Percentiles rank a stretch among this genome's conserved stretches.
phyloP scores from a whole-genome alignment of 2,329 filamentous ascomycete genomes.

The Sporothrix schenckii region DNA sequence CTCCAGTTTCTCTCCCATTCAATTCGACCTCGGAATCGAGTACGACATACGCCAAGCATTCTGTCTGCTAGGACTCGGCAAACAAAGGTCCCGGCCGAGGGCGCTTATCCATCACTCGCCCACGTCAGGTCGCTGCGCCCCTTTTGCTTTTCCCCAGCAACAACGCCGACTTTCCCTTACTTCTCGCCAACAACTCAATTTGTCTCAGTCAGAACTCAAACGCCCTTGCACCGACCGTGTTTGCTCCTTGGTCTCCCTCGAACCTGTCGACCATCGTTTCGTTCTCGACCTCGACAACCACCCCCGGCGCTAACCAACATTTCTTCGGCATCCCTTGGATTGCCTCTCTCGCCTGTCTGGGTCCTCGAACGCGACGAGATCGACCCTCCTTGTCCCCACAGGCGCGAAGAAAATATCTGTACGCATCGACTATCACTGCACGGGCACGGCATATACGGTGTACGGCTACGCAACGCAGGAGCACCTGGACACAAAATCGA shows the following conservation, averaged over 20 bases:
- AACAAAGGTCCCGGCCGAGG: background rate
- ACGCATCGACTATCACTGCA: background rate
- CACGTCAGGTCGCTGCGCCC: constrained; percentile 4
- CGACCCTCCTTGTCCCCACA: constrained; percentile 14
- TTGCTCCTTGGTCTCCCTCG: background rate
- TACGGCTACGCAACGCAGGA: background rate
- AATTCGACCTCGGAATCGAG: background rate
- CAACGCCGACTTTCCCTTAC: constrained; percentile 5
- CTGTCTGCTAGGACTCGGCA: background rate
- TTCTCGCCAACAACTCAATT: constrained; percentile 23
- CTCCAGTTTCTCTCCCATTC: background rate
- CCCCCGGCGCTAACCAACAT: constrained; percentile 8
- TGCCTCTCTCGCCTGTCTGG: background rate
- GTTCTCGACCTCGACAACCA: background rate
- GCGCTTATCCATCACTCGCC: constrained; percentile 7
- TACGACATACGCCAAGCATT: constrained; percentile 9
- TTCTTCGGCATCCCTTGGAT: constrained; percentile 18
- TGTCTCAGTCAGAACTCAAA: constrained; percentile 20
- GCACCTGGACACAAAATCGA: background rate
- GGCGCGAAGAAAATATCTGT: constrained; percentile 18
- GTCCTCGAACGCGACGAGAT: constrained; percentile 20
- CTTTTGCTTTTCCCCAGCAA: background rate
- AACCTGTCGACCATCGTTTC: background rate
- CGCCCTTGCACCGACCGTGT: constrained; percentile 8
- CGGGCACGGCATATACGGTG: background rate